These are phyloP conservation scores for Coniella vitis DNA, from an alignment of 2,329 filamentous ascomycete genomes.

Conservation along the genomic window DNA sequence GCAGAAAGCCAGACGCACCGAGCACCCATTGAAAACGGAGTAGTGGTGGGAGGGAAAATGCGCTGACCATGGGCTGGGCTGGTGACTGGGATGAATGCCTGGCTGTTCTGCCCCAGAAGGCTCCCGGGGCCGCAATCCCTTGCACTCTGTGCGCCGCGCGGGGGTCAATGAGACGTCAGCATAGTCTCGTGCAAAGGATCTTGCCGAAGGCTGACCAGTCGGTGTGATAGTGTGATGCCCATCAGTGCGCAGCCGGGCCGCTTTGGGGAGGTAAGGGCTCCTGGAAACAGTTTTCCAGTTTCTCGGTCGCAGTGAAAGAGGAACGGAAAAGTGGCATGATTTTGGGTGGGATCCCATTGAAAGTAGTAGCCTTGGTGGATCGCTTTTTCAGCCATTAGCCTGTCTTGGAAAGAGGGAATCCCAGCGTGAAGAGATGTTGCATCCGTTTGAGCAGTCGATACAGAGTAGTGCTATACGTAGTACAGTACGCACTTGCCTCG, in stretches of 20 bases:
- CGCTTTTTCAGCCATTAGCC: not conserved
- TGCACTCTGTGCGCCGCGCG: conserved; percentile 7
- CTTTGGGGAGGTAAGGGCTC: not conserved
- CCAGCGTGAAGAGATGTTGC: too few relatives aligned
- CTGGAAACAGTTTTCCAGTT: not conserved
- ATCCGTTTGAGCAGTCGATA: too few relatives aligned
- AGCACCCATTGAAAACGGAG: too few relatives aligned
- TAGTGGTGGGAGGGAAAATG: too few relatives aligned
- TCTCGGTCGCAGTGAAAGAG: not conserved
- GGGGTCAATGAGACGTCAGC: not conserved
- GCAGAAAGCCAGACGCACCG: too few relatives aligned
- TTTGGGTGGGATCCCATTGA: too few relatives aligned
- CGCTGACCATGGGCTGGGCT: not conserved
- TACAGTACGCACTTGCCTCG: too few relatives aligned
- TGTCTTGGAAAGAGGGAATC: not conserved
- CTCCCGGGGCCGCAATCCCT: conserved; percentile 9
- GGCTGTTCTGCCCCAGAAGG: not conserved
- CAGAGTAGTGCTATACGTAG: too few relatives aligned
- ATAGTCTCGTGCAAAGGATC: conserved; percentile 9
- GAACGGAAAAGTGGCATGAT: too few relatives aligned
- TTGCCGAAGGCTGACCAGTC: conserved; percentile 11
- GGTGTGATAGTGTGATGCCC: conserved; percentile 15
- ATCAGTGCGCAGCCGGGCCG: conserved; percentile 1
- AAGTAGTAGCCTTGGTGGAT: too few relatives aligned
- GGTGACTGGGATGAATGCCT: conserved; percentile 1